A percentile compares a stretch with the other conserved stretches of the same genome.
These are phyloP conservation scores for Calonectria pseudoreteaudii DNA, from an alignment of 2,329 filamentous ascomycete genomes.

Conservation along the genomic window DNA sequence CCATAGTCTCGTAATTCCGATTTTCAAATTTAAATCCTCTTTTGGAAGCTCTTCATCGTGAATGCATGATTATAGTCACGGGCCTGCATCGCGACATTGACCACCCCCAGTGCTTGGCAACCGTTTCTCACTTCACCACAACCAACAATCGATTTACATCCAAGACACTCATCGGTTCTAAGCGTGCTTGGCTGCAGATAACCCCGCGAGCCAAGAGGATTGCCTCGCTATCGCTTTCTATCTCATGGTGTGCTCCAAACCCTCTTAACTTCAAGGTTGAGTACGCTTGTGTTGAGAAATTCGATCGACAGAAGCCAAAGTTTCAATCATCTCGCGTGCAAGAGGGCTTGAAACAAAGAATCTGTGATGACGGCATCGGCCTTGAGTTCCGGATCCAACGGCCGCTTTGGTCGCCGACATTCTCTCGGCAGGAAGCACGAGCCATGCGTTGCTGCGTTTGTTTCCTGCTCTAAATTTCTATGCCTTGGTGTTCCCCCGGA, in stretches of 20 bases:
- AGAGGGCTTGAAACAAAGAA: background rate
- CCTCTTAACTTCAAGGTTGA: background rate
- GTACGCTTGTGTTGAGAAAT: background rate
- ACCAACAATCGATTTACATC: background rate
- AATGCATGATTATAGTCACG: background rate
- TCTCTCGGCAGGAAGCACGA: background rate
- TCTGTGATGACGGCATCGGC: background rate
- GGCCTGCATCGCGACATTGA: background rate
- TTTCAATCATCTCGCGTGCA: background rate
- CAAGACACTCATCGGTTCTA: background rate
- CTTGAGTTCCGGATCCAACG: background rate
- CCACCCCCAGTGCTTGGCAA: background rate
- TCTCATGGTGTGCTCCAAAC: background rate
- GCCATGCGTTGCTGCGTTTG: background rate
- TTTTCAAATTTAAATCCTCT: background rate
- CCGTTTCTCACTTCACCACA: background rate
- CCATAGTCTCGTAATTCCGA: background rate
- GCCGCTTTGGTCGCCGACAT: background rate
- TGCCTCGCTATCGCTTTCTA: background rate
- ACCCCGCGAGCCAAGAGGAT: background rate
- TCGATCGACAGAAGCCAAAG: background rate
- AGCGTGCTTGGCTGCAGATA: background rate
- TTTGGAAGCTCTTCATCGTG: background rate
- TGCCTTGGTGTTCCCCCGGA: background rate
- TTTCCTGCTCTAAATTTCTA: background rate